A percentile compares a stretch with the other conserved stretches of the same genome.
phyloP scores from a whole-genome alignment of 352 stramenopile genomes.

The Globisporangium acanthophoron region DNA sequence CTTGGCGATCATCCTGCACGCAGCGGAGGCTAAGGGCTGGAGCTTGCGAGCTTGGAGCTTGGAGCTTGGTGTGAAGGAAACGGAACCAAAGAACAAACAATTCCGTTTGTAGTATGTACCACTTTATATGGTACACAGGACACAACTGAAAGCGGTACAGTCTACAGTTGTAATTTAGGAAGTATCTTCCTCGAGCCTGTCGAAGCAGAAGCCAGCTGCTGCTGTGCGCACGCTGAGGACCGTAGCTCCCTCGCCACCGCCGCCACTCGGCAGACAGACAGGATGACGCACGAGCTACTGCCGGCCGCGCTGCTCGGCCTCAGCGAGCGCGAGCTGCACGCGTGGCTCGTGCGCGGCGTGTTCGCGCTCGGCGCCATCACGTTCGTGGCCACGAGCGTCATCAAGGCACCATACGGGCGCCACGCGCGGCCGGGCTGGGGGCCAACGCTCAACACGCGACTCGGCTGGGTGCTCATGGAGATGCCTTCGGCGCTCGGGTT shows the following conservation, averaged over 20 bases:
- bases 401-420: constrained; percentile 64
- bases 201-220: no score
- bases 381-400: constrained; percentile 36
- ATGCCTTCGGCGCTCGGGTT: constrained; percentile 61
- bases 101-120: neutral
- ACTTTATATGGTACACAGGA: neutral
- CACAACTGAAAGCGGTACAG: neutral
- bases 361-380: constrained; percentile 53
- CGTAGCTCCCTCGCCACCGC: no score
- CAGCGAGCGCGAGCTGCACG: constrained; percentile 42
- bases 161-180: neutral
- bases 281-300: constrained; percentile 4
- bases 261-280: neutral
- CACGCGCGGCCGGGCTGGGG: constrained; percentile 52
- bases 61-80: neutral
- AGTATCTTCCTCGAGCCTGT: neutral
- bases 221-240: no score
- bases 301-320: constrained; percentile 13
- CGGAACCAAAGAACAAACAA: neutral
- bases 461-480: constrained; percentile 77
- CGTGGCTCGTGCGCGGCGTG: constrained; percentile 42
- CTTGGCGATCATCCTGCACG: constrained; percentile 22
- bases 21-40: neutral
- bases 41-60: neutral
- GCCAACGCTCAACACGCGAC: constrained; percentile 38